A percentile compares a stretch with the other conserved stretches of the same genome.
Conservation (phyloP, 306 rosid species). For the peach (Prunus persica) region DNA sequence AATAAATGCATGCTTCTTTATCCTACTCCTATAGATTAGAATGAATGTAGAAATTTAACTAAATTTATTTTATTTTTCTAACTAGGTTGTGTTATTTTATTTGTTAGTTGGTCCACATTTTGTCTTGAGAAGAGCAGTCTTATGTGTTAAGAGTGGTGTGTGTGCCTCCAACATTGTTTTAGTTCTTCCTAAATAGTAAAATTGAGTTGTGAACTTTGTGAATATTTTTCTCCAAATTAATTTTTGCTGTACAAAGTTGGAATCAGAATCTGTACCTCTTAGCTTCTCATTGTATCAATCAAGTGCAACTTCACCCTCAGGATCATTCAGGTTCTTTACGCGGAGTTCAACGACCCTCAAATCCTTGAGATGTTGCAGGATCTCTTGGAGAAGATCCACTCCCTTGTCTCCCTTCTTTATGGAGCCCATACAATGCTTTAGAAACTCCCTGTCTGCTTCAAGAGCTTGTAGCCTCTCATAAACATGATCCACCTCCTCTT, state of each 20-base stretch:
- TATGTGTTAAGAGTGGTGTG: background rate
- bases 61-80: too few relatives aligned
- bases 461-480: conserved; percentile 76
- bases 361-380: conserved; percentile 67
- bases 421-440: conserved; percentile 62
- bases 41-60: background rate
- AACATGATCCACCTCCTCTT: conserved; percentile 75
- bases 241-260: background rate
- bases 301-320: conserved; percentile 25
- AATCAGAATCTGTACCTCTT: conserved; percentile 9
- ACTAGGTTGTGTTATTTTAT: too few relatives aligned
- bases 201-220: background rate
- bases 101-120: too few relatives aligned
- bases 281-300: background rate
- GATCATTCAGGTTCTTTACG: conserved; percentile 33
- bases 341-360: conserved; percentile 56
- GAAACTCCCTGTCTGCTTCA: conserved; percentile 68
- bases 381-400: conserved; percentile 64
- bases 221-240: background rate
- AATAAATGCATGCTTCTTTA: background rate
- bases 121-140: background rate
- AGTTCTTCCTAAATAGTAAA: background rate
- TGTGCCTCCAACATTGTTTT: background rate
- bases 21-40: background rate
- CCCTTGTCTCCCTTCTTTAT: conserved; percentile 69